Base-by-base conservation (phyloP, 345 rosid species). In the Eucalyptus microcorys region DNA sequence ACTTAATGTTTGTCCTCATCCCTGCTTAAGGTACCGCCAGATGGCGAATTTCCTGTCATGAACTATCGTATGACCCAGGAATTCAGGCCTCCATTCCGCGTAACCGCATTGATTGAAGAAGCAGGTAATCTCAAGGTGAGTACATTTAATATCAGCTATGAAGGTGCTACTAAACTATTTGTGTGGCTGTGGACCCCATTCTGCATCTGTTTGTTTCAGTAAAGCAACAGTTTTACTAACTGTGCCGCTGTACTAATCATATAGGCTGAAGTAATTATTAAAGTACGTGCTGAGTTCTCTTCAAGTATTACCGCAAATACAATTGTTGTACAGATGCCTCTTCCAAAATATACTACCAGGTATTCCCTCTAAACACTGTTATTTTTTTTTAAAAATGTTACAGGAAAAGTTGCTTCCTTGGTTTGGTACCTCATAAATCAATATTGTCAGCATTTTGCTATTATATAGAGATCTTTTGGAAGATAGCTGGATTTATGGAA, bases 11-110 rank as follows among this genome's bases (percentile, higher is more conserved):
- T 47, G 34, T 57, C 40, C 27, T 64, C 50, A 52, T 61, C 50
- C 53, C 48, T 90, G 90, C 87, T 76, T 91, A 93, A 97, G 99
- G 96, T 98, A 84, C 98, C 99, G 30, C 99, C 99, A 49, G 99
- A 97, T 91, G 99, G 99, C 89, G 99, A 98, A 92, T 98, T 98
- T 90, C 99, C 99, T 84, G 99, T 98, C 87, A 98, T 97, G 99
- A 98, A 98, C 93, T 98, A 98, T 90, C 98, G 99, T 68, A 95
- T 97, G 98, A 97, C 99, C 80, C 99, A 98, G 93, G 99, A 98
- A 93, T 98, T 98, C 91, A 97, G 95, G 94, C 99, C 99, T 91
- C 99, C 99, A 53, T 98, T 98, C 79, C 99, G 96, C 76, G 95
- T 98, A 79, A 96, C 94, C 86, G 95, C 98, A 53, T 93, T 97